Base-by-base conservation (phyloP, 352 stramenopile genomes). In the Pythium volutum region DNA sequence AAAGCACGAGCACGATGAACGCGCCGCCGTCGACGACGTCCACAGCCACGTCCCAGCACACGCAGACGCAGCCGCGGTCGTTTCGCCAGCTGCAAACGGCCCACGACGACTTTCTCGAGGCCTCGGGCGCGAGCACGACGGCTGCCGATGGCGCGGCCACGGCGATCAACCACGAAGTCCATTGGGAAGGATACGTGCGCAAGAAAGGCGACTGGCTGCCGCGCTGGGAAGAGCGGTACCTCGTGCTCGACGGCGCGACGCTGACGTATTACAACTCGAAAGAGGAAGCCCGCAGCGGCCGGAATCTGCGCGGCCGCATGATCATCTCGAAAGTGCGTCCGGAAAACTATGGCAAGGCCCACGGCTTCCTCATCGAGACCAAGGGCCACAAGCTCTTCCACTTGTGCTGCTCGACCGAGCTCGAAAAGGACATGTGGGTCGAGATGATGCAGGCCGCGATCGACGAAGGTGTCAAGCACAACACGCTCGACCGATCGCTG, bases 361-460 rank as follows among this genome's bases (percentile, higher is more conserved):
- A 95, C 56, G 87, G 87, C 4, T 95, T 95, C 52, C 67, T 94
- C 27, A 80, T 95, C 27, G 84, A 95, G 69, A 95, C 84, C n/a
- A 79, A 87, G 55, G 81, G 84, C 22, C 87, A 95, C 75, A 95
- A 95, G 62, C 79, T 88, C 53, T 95, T 95, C 63, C 87, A 95
- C 55, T 55, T 95, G 34, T 95, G 87, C 68, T 95, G 87, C 65
- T 65, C 84, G 8, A 93, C 84, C 9, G 87, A 94, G 60, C 66
- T 95, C 26, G 87, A 95, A 66, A 95, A 95, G 55, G 87, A 95
- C 54, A 95, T 94, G 87, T 95, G 87, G 87, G 78, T 95, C 51
- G 87, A 95, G 66, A 95, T 95, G 87, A 95, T 95, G 87, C 83
- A 93, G 59, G 84, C 87, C 10, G 87, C 87, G 12, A 91, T 95